Evolutionary conservation across 305 asterid species (phyloP).

Genomic region (Fraxinus baroniana): DNA sequence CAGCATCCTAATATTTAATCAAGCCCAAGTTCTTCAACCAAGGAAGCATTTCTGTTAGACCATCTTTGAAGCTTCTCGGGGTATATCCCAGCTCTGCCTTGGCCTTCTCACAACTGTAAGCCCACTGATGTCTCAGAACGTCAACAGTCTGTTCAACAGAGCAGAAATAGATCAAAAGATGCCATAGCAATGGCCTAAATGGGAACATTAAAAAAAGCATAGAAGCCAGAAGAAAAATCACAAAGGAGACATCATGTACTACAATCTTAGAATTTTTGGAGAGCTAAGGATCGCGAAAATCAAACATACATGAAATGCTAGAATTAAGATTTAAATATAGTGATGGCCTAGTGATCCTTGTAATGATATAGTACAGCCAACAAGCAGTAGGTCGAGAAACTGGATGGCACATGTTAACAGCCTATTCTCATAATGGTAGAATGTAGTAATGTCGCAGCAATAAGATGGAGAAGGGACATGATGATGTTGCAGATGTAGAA

Average conservation of each 20-base stretch:
- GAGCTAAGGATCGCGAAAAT: background rate
- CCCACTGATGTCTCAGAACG: conserved; percentile 81
- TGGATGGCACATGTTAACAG: background rate
- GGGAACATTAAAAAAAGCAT: background rate
- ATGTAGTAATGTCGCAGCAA: background rate
- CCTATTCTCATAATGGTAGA: background rate
- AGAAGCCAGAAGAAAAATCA: background rate
- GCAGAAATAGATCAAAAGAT: conserved; percentile 17
- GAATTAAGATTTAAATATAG: background rate
- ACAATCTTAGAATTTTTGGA: background rate
- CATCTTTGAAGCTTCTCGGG: conserved; percentile 79
- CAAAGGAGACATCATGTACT: background rate
- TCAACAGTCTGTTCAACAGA: conserved; percentile 49
- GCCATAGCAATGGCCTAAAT: background rate
- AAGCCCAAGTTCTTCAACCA: conserved; percentile 75
- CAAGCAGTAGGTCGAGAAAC: background rate
- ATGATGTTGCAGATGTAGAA: background rate
- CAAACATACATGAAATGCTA: background rate
- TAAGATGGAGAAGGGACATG: background rate
- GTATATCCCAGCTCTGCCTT: conserved; percentile 68
- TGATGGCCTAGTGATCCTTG: background rate
- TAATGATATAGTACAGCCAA: background rate
- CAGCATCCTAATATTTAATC: conserved; percentile 46
- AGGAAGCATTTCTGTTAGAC: conserved; percentile 72
- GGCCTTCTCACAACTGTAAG: conserved; percentile 86